A percentile compares a stretch with the other conserved stretches of the same genome.
Conservation (phyloP, 169 alveolate species). For the Plasmodium coatneyi region DNA sequence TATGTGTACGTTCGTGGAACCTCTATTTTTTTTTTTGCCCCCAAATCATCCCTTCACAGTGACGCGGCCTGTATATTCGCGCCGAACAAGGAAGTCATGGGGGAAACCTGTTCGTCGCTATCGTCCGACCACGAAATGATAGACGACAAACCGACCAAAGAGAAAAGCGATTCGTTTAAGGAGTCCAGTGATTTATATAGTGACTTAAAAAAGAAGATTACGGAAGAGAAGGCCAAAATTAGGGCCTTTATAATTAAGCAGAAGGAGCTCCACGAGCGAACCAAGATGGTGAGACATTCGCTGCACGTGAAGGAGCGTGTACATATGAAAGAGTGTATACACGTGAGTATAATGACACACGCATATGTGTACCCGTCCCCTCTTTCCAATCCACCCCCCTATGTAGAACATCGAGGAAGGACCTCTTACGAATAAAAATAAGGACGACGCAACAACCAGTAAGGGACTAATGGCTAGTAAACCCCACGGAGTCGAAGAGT, state of each 20-base stretch:
- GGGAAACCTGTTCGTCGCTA: slow-evolving; percentile 64
- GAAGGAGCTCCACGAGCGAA: slow-evolving; percentile 78
- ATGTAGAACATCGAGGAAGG: slow-evolving; percentile 25
- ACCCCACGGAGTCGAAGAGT: neutral
- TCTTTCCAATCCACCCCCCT: neutral
- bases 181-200: slow-evolving; percentile 63
- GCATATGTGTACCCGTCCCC: neutral
- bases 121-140: slow-evolving; percentile 71
- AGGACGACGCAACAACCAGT: neutral
- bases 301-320: neutral
- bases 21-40: neutral
- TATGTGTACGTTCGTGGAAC: neutral
- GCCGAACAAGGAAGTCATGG: slow-evolving; percentile 70
- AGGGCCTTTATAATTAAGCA: slow-evolving; percentile 81
- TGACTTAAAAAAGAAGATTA: slow-evolving; percentile 78
- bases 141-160: slow-evolving; percentile 39
- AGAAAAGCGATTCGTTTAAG: slow-evolving; percentile 41
- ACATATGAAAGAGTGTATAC: neutral
- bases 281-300: slow-evolving; percentile 42
- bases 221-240: slow-evolving; percentile 80
- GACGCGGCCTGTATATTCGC: slow-evolving; percentile 70
- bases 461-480: neutral
- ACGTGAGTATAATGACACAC: neutral
- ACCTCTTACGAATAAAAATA: slow-evolving; percentile 11
- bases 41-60: neutral